phyloP scores from a whole-genome alignment of 495 filamentous ascomycete species.

The Talaromyces adpressus region DNA sequence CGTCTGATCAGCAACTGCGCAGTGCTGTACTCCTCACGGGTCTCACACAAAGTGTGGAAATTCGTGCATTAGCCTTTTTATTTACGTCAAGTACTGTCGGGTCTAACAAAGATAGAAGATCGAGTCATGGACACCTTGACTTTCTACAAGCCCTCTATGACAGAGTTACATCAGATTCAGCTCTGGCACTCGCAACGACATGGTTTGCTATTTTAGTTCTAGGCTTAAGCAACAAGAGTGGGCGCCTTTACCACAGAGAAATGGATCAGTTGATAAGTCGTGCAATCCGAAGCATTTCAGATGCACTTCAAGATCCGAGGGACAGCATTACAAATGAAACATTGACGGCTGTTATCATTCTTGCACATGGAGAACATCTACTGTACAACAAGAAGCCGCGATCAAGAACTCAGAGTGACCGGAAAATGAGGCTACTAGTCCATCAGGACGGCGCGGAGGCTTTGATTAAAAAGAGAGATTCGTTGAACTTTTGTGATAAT shows the following conservation, averaged over 20 bases:
- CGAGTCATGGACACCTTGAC: constrained; percentile 4
- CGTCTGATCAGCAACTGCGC: background rate
- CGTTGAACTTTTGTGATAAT: background rate
- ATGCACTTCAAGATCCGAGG: background rate
- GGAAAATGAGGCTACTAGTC: background rate
- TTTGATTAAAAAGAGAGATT: background rate
- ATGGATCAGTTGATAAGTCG: background rate
- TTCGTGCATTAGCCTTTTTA: background rate
- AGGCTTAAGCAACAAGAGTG: background rate
- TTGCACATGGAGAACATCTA: background rate
- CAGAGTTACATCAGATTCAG: background rate
- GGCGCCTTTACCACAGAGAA: background rate
- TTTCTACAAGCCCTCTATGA: background rate
- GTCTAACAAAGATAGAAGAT: background rate
- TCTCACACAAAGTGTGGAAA: background rate
- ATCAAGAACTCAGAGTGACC: background rate
- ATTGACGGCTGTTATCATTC: background rate
- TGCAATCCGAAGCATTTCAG: background rate
- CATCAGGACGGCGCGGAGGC: constrained; percentile 3
- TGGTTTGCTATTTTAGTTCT: background rate
- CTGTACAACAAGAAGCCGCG: background rate
- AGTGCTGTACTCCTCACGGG: background rate
- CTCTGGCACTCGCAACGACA: background rate
- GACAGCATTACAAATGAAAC: background rate
- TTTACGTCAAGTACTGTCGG: background rate